Percentiles rank a stretch among this genome's conserved stretches.
These are phyloP conservation scores for Paecilomyces variotii DNA, from an alignment of 2,329 filamentous ascomycete genomes.

Conservation along the genomic window DNA sequence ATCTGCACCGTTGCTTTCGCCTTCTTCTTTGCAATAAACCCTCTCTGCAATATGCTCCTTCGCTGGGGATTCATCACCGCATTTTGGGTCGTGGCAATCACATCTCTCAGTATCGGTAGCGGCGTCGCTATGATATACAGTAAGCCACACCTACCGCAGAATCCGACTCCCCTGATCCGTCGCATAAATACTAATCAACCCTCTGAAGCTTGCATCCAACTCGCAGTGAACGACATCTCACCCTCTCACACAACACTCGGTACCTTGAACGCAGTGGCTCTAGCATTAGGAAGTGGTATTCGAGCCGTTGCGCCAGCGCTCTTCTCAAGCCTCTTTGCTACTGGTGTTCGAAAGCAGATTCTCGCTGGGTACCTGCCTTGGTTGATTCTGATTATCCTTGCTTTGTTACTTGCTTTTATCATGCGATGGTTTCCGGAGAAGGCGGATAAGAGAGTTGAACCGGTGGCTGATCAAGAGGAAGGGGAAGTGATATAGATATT, in stretches of 20 bases:
- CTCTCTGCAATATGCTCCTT: conserved; percentile 51
- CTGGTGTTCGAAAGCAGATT: conserved; percentile 55
- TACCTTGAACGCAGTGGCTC: conserved; percentile 61
- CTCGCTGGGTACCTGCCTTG: conserved; percentile 59
- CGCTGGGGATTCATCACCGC: conserved; percentile 32
- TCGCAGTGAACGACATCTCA: conserved; percentile 57
- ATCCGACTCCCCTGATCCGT: neutral
- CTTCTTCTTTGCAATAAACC: conserved; percentile 50
- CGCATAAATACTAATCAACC: conserved; percentile 36
- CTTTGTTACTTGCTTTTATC: conserved; percentile 23
- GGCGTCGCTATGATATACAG: conserved; percentile 63
- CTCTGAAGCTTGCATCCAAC: conserved; percentile 55
- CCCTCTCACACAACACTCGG: conserved; percentile 58
- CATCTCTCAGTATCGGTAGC: conserved; percentile 46
- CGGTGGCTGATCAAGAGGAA: neutral
- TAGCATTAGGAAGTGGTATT: conserved; percentile 55
- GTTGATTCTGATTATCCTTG: conserved; percentile 45
- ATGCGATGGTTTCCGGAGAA: conserved; percentile 6
- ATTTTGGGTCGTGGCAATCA: conserved; percentile 52
- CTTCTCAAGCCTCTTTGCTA: conserved; percentile 60
- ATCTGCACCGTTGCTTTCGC: conserved; percentile 54
- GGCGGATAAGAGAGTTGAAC: conserved; percentile 4
- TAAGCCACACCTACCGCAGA: conserved; percentile 15
- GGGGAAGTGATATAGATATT: neutral
- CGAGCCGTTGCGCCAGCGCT: conserved; percentile 59